phyloP scores from a whole-genome alignment of 2,329 filamentous ascomycete species.

The Malbranchea cinnamomea region DNA sequence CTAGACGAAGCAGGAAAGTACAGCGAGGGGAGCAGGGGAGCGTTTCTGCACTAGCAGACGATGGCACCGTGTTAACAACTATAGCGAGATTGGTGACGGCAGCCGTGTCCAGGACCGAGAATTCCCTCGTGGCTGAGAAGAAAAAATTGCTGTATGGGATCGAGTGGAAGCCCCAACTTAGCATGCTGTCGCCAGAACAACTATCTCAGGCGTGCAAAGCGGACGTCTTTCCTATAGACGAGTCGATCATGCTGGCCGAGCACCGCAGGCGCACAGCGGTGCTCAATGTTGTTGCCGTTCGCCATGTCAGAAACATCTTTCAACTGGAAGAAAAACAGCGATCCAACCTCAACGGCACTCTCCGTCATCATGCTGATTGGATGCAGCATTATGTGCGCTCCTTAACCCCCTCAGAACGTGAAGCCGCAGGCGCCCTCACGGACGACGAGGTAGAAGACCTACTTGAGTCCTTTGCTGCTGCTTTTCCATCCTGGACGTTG shows the following conservation, averaged over 20 bases:
- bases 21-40: conserved; percentile 15
- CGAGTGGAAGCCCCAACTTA: conserved; percentile 27
- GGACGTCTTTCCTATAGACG: conserved; percentile 12
- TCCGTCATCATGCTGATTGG: conserved; percentile 17
- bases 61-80: conserved; percentile 16
- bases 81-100: conserved; percentile 15
- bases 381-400: conserved; percentile 16
- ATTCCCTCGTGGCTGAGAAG: conserved; percentile 5
- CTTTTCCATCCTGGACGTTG: conserved; percentile 19
- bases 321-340: conserved; percentile 1
- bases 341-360: conserved; percentile 1
- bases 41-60: conserved; percentile 17
- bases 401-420: conserved; percentile 8
- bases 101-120: conserved; percentile 13
- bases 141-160: conserved; percentile 20
- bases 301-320: conserved; percentile 1
- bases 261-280: conserved; percentile 1
- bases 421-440: conserved; percentile 10
- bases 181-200: conserved; percentile 18
- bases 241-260: conserved; percentile 5
- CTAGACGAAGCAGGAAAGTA: conserved; percentile 2
- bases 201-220: conserved; percentile 13
- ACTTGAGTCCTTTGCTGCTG: conserved; percentile 14
- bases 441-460: conserved; percentile 15
- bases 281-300: conserved; percentile 1